phyloP scores from a whole-genome alignment of 306 rosid species.

The Castanea mollissima region DNA sequence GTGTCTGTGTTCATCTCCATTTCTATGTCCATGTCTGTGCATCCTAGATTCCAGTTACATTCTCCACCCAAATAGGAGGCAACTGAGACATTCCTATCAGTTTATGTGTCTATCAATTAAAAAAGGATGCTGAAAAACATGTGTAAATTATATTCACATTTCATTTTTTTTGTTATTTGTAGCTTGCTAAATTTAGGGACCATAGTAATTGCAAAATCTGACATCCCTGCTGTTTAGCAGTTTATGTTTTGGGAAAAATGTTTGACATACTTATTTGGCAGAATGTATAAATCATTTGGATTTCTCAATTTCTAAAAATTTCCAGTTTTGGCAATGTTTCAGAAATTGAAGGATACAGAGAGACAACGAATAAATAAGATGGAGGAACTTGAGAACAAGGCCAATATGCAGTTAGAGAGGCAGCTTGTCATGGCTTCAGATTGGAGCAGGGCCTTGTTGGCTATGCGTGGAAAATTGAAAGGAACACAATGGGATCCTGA shows the following conservation, averaged over 20 bases:
- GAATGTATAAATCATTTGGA: neutral
- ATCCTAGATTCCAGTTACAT: too few relatives aligned
- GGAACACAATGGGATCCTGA: conserved; percentile 98
- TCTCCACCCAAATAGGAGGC: too few relatives aligned
- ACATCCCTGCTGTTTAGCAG: neutral
- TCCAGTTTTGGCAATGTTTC: conserved; percentile 25
- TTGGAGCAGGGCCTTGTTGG: conserved; percentile 81
- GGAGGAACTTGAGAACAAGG: conserved; percentile 78
- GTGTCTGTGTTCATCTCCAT: too few relatives aligned
- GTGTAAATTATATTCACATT: neutral
- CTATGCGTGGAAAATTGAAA: conserved; percentile 71
- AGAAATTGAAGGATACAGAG: conserved; percentile 82
- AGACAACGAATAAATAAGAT: conserved; percentile 65
- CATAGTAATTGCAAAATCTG: neutral
- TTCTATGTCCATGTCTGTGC: too few relatives aligned
- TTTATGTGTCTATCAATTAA: neutral
- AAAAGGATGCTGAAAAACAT: neutral
- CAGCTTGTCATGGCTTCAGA: conserved; percentile 94
- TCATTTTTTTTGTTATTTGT: neutral
- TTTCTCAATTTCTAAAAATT: conserved; percentile 10
- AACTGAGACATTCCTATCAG: too few relatives aligned
- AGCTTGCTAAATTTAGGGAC: neutral
- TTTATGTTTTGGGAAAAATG: neutral
- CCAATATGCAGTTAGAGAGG: conserved; percentile 85
- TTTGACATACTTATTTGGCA: neutral